phyloP scores from a whole-genome alignment of 805 yeast species.

The Yarrowia divulgata region DNA sequence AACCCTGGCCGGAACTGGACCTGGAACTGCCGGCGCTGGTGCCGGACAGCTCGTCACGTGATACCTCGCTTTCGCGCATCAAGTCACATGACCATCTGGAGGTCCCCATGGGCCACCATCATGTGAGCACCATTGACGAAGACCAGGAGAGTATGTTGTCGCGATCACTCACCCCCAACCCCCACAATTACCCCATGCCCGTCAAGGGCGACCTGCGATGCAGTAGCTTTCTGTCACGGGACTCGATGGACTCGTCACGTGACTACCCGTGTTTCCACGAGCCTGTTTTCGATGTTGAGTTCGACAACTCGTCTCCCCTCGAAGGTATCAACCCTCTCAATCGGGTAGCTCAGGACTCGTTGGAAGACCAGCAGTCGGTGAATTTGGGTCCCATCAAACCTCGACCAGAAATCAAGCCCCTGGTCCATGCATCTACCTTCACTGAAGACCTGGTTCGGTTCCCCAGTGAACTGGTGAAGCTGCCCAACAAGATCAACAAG shows the following conservation, averaged over 20 bases:
- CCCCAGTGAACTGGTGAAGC: slow-evolving; percentile 27
- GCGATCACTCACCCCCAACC: neutral
- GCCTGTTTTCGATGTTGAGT: slow-evolving; percentile 12
- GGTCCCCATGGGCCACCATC: neutral
- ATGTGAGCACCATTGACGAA: slow-evolving; percentile 14
- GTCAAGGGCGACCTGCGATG: slow-evolving; percentile 1
- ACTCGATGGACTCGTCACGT: slow-evolving; percentile 5
- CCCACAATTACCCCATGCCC: slow-evolving; percentile 20
- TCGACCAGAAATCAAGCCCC: neutral
- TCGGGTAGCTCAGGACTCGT: neutral
- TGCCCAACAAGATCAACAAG: slow-evolving; percentile 24
- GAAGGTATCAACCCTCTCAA: slow-evolving; percentile 22
- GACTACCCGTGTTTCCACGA: slow-evolving; percentile 32
- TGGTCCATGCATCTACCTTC: slow-evolving; percentile 1
- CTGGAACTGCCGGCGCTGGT: slow-evolving; percentile 14
- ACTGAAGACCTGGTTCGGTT: neutral
- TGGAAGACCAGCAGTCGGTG: slow-evolving; percentile 6
- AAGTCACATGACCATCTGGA: slow-evolving; percentile 30
- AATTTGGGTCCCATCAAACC: slow-evolving; percentile 11
- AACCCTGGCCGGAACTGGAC: slow-evolving; percentile 22
- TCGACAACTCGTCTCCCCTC: slow-evolving; percentile 18
- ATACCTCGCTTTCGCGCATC: neutral
- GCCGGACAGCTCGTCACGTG: slow-evolving; percentile 10
- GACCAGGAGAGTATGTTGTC: slow-evolving; percentile 22
- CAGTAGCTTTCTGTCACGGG: neutral